Conservation (phyloP, 164 flowering plant species). For the Vitis labrusca region DNA sequence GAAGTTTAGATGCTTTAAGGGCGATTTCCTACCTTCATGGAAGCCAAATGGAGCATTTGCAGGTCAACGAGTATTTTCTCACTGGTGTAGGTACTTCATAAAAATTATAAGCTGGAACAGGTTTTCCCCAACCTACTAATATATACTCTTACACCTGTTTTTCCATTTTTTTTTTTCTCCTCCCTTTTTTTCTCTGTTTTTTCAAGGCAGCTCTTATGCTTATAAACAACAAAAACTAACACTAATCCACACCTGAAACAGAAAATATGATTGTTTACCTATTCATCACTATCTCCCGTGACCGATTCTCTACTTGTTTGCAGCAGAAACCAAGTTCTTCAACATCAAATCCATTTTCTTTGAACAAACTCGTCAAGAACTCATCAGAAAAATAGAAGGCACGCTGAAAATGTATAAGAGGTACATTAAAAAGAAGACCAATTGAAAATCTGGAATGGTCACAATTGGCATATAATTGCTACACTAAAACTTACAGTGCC, state of each 20-base stretch:
- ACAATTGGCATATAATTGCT: background rate
- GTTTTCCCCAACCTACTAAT: too few species aligned
- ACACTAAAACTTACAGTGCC: slow-evolving; percentile 79
- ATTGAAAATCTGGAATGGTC: background rate
- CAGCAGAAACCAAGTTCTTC: slow-evolving; percentile 71
- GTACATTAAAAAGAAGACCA: background rate
- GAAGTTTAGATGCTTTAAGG: background rate
- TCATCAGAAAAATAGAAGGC: slow-evolving; percentile 94
- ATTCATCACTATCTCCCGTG: slow-evolving; percentile 86
- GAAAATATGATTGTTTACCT: slow-evolving; percentile 40
- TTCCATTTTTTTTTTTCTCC: too few species aligned
- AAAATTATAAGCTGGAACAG: too few species aligned
- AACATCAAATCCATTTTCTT: slow-evolving; percentile 64
- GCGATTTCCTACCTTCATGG: background rate
- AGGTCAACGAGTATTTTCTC: background rate
- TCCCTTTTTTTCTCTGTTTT: too few species aligned
- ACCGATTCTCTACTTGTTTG: slow-evolving; percentile 94
- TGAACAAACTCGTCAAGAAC: slow-evolving; percentile 63
- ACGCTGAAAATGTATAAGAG: slow-evolving; percentile 50
- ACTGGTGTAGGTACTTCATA: too few species aligned
- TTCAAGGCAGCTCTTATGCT: too few species aligned
- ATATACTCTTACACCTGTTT: too few species aligned
- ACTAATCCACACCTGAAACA: background rate
- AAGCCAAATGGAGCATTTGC: background rate
- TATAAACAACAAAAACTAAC: background rate